Percentiles rank a stretch among this genome's conserved stretches.
These are phyloP conservation scores for Colletotrichum orchidophilum DNA, from an alignment of 2,329 filamentous ascomycete species.

Conservation along the genomic window DNA sequence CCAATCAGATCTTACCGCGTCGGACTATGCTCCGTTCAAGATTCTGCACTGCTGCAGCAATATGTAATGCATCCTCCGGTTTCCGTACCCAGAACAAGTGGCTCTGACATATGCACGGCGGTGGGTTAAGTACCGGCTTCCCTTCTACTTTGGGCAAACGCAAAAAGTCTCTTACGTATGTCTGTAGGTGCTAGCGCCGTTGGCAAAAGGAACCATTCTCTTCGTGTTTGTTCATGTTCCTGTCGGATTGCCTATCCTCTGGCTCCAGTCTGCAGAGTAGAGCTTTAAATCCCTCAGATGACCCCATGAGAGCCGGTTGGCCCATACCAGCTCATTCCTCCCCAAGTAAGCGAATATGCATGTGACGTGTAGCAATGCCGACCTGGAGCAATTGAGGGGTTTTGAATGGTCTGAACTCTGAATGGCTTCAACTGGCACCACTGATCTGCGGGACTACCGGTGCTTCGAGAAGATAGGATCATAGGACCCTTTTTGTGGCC, in stretches of 20 bases:
- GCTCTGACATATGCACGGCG: not conserved
- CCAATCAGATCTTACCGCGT: not conserved
- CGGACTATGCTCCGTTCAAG: not conserved
- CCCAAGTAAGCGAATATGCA: not conserved
- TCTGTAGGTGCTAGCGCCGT: not conserved
- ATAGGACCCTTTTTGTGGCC: not conserved
- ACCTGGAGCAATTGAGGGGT: too few species aligned
- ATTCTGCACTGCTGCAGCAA: not conserved
- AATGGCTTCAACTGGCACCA: not conserved
- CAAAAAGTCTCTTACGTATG: not conserved
- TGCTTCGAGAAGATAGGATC: not conserved
- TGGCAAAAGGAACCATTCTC: not conserved
- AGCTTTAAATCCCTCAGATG: conserved; percentile 23
- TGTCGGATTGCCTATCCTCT: not conserved
- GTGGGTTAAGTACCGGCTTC: not conserved
- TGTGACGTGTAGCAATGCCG: not conserved
- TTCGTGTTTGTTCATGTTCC: not conserved
- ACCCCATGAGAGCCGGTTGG: conserved; percentile 2
- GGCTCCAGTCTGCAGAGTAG: not conserved
- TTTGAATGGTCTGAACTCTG: not conserved
- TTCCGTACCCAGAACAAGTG: not conserved
- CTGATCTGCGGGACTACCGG: not conserved
- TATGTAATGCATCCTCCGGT: not conserved
- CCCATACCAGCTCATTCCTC: not conserved
- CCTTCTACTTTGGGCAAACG: conserved; percentile 2